phyloP scores from a whole-genome alignment of 176 grass and related monocot species.

The Rhynchospora pubera region DNA sequence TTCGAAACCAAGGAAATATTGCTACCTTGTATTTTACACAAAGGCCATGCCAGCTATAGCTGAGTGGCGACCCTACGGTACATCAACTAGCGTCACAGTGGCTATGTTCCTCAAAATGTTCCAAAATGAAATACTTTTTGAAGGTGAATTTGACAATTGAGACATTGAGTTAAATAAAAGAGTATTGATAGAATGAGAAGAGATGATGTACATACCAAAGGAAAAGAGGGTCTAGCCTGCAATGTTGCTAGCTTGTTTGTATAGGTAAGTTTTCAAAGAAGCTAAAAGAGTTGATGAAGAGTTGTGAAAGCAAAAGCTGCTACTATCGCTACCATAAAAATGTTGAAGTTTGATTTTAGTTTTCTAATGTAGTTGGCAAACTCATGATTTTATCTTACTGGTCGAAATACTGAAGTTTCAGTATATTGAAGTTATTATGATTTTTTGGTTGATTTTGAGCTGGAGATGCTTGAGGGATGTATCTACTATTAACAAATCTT shows the following conservation, averaged over 20 bases:
- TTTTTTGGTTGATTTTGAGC: neutral
- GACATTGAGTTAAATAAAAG: neutral
- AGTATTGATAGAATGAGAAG: neutral
- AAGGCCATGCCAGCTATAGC: constrained; percentile 6
- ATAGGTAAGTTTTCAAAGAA: constrained; percentile 28
- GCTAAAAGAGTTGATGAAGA: constrained; percentile 18
- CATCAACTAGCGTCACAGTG: constrained; percentile 22
- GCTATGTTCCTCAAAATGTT: constrained; percentile 23
- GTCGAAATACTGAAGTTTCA: neutral
- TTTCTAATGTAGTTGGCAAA: neutral
- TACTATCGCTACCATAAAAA: too few species aligned
- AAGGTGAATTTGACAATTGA: constrained; percentile 11
- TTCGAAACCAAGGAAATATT: constrained; percentile 18
- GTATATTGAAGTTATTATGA: neutral
- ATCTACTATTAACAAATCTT: neutral
- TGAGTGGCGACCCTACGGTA: constrained; percentile 20
- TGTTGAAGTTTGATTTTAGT: constrained; percentile 1
- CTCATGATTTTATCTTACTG: neutral
- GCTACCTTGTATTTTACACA: constrained; percentile 20
- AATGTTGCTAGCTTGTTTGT: constrained; percentile 24
- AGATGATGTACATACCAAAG: constrained; percentile 21
- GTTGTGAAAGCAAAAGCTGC: constrained; percentile 24
- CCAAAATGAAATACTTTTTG: neutral
- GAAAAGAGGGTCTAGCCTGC: constrained; percentile 27
- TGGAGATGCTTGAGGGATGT: neutral